A percentile compares a stretch with the other conserved stretches of the same genome.
Conservation (phyloP, 345 rosid genomes). For the Syzygium jambos region DNA sequence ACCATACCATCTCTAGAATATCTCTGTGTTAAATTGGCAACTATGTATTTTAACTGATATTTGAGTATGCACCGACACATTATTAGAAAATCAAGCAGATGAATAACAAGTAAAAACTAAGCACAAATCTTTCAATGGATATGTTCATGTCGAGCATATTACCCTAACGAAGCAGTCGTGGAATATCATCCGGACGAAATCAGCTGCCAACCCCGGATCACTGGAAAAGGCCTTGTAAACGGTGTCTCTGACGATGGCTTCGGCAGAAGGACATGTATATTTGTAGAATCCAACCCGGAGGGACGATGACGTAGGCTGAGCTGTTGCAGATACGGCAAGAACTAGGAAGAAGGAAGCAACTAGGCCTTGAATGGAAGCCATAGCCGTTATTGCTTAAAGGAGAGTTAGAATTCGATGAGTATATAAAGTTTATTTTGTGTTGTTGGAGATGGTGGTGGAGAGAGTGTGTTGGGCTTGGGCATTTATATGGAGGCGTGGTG, state of each 20-base stretch:
- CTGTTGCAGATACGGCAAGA: not conserved
- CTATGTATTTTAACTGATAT: not conserved
- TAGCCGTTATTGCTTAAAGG: not conserved
- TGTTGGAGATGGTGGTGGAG: not conserved
- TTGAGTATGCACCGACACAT: not conserved
- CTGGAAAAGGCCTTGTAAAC: conserved; percentile 6
- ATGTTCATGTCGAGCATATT: not conserved
- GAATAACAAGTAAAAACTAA: not conserved
- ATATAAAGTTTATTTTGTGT: not conserved
- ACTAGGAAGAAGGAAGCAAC: not conserved
- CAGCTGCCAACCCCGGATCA: conserved; percentile 10
- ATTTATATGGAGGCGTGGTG: not conserved
- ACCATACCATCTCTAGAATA: not conserved
- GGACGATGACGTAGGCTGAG: not conserved
- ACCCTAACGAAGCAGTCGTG: conserved; percentile 28
- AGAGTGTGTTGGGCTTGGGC: not conserved
- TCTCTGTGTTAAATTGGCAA: not conserved
- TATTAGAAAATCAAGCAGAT: not conserved
- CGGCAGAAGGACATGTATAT: conserved; percentile 8
- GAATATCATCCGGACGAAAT: conserved; percentile 18
- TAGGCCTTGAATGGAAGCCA: not conserved
- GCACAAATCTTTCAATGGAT: not conserved
- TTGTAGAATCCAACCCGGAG: conserved; percentile 10
- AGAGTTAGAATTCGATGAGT: not conserved
- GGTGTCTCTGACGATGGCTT: conserved; percentile 4